Percentiles rank a stretch among this genome's conserved stretches.
Conservation (phyloP, 2,329 filamentous ascomycete genomes). For the Trichothecium sympodiale region DNA sequence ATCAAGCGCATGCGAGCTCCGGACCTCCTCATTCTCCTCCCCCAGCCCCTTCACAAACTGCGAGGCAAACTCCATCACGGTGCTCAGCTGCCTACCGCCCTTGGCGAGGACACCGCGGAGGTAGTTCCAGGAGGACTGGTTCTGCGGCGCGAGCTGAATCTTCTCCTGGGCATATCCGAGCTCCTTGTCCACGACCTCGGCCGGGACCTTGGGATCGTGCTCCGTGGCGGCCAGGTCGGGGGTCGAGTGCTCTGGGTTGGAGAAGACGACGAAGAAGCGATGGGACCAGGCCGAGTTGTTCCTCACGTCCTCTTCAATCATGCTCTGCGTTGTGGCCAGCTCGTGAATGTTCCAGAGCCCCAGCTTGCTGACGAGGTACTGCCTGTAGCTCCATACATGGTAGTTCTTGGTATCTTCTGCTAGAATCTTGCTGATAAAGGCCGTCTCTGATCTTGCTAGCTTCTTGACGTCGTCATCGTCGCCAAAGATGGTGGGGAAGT, state of each 20-base stretch:
- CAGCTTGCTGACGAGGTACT: constrained; percentile 54
- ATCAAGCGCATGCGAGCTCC: constrained; percentile 59
- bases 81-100: constrained; percentile 39
- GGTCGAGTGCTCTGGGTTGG: constrained; percentile 41
- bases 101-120: constrained; percentile 65
- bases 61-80: constrained; percentile 35
- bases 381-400: constrained; percentile 94
- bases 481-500: constrained; percentile 48
- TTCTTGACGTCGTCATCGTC: constrained; percentile 43
- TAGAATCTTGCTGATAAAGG: constrained; percentile 74
- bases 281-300: constrained; percentile 99
- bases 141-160: constrained; percentile 76
- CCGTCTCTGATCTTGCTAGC: constrained; percentile 55
- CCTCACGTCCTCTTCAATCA: constrained; percentile 71
- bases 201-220: constrained; percentile 45
- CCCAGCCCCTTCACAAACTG: constrained; percentile 39
- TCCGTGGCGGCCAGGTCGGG: constrained; percentile 36
- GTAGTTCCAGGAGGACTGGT: constrained; percentile 92
- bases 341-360: constrained; percentile 63
- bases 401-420: constrained; percentile 90
- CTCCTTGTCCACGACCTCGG: constrained; percentile 60
- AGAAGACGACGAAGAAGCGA: constrained; percentile 85
- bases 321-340: constrained; percentile 56
- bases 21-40: constrained; percentile 31
- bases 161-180: constrained; percentile 62